These are phyloP conservation scores for Verbascum thapsus DNA, from an alignment of 257 asterid species.

Conservation along the genomic window DNA sequence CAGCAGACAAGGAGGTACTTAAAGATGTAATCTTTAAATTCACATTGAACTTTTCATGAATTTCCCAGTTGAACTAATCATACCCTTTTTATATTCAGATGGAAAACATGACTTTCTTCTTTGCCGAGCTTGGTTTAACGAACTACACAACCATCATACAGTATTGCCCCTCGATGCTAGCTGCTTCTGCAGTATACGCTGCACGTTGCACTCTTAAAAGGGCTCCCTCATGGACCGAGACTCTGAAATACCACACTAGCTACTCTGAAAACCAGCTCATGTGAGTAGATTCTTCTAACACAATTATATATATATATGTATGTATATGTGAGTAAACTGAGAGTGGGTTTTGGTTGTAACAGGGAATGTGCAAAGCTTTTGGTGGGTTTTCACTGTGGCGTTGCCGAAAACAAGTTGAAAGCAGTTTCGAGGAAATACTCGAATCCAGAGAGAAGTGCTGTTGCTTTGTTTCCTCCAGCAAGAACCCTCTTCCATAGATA, in stretches of 20 bases:
- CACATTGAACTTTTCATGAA: background rate
- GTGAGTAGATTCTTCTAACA: constrained; percentile 42
- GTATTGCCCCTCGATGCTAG: constrained; percentile 59
- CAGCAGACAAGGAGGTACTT: constrained; percentile 48
- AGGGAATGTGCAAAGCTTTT: constrained; percentile 70
- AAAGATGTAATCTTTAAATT: background rate
- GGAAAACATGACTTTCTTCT: constrained; percentile 72
- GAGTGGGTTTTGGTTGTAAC: too few species aligned
- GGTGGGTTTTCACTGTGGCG: constrained; percentile 55
- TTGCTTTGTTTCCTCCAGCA: constrained; percentile 76
- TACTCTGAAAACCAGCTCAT: constrained; percentile 54
- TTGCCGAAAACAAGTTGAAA: constrained; percentile 60
- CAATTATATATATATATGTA: too few species aligned
- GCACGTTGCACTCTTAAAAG: constrained; percentile 69
- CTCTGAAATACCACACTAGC: constrained; percentile 74
- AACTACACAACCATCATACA: constrained; percentile 49
- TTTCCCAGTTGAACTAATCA: constrained; percentile 12
- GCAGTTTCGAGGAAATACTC: constrained; percentile 64
- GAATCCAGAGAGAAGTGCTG: constrained; percentile 56
- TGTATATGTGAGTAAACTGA: too few species aligned
- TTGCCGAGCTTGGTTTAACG: constrained; percentile 70
- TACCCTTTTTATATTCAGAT: constrained; percentile 36
- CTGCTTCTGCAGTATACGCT: constrained; percentile 83
- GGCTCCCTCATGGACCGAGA: constrained; percentile 67
- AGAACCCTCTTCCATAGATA: constrained; percentile 28